A percentile compares a stretch with the other conserved stretches of the same genome.
Evolutionary conservation across 2,329 filamentous ascomycete genomes (phyloP).

Genomic region (Colletotrichum noveboracense): DNA sequence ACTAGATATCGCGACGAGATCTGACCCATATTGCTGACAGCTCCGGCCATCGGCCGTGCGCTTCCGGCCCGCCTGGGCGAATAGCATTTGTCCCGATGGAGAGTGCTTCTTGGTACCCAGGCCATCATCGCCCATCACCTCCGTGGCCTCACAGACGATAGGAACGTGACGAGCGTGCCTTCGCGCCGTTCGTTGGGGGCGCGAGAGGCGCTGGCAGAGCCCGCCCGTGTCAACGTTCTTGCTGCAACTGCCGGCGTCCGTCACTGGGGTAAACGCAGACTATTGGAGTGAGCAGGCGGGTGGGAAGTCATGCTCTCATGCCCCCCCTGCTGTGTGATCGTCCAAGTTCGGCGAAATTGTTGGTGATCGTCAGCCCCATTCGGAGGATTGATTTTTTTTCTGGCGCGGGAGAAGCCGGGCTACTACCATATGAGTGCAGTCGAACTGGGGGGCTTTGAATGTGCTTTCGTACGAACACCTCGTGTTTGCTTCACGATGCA

Average conservation of each 20-base stretch:
- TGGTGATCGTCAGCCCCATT: not conserved
- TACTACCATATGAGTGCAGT: not conserved
- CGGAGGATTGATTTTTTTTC: not conserved
- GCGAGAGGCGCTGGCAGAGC: not conserved
- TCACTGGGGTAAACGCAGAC: not conserved
- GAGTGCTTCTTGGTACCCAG: not conserved
- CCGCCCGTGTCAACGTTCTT: not conserved
- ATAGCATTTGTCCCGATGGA: not conserved
- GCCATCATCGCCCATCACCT: not conserved
- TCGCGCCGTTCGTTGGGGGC: not conserved
- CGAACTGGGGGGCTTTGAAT: not conserved
- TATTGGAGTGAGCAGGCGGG: not conserved
- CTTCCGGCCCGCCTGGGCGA: not conserved
- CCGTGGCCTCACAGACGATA: not conserved
- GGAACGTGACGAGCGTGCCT: not conserved
- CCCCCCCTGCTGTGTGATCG: not conserved
- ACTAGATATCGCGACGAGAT: not conserved
- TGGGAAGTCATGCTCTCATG: not conserved
- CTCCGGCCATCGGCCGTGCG: not conserved
- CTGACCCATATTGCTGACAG: not conserved
- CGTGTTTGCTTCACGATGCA: not conserved
- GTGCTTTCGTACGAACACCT: not conserved
- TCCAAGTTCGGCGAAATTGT: not conserved
- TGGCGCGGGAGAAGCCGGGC: not conserved
- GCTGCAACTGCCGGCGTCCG: not conserved